phyloP scores from a whole-genome alignment of 2,329 filamentous ascomycete species.

The Calonectria crousiana region DNA sequence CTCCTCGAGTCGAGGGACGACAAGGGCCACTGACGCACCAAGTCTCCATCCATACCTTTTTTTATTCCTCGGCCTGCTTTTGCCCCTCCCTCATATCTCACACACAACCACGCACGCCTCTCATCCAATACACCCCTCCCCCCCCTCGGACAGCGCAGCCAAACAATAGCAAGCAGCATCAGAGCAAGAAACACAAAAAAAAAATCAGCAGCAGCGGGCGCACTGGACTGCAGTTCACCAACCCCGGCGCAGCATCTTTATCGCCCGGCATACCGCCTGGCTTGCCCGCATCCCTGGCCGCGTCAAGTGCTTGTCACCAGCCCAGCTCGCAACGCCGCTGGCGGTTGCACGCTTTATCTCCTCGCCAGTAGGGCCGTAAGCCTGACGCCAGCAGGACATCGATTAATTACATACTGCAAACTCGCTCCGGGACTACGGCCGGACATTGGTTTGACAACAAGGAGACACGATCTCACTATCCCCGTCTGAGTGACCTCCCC shows the following conservation, averaged over 20 bases:
- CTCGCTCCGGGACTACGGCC: conserved; percentile 15
- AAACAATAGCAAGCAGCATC: conserved; percentile 31
- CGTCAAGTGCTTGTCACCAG: conserved; percentile 17
- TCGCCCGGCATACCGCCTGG: conserved; percentile 26
- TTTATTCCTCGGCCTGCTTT: background rate
- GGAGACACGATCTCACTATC: conserved; percentile 26
- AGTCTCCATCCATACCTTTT: conserved; percentile 18
- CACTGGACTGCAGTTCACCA: conserved; percentile 33
- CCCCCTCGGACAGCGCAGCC: conserved; percentile 27
- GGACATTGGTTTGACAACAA: conserved; percentile 18
- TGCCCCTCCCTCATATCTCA: conserved; percentile 12
- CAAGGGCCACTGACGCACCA: conserved; percentile 18
- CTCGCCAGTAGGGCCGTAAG: conserved; percentile 1
- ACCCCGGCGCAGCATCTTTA: conserved; percentile 36
- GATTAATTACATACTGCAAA: conserved; percentile 21
- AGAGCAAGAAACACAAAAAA: conserved; percentile 1
- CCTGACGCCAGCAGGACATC: conserved; percentile 8
- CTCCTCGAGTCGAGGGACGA: background rate
- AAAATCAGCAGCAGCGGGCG: conserved; percentile 34
- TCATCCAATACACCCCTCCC: conserved; percentile 13
- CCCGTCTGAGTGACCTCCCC: conserved; percentile 41
- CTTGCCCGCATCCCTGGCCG: conserved; percentile 9
- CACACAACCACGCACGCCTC: conserved; percentile 7
- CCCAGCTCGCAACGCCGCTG: background rate
- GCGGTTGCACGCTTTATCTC: background rate